A percentile compares a stretch with the other conserved stretches of the same genome.
These are phyloP conservation scores for Solanum etuberosum DNA, from an alignment of 257 asterid genomes.

Conservation along the genomic window DNA sequence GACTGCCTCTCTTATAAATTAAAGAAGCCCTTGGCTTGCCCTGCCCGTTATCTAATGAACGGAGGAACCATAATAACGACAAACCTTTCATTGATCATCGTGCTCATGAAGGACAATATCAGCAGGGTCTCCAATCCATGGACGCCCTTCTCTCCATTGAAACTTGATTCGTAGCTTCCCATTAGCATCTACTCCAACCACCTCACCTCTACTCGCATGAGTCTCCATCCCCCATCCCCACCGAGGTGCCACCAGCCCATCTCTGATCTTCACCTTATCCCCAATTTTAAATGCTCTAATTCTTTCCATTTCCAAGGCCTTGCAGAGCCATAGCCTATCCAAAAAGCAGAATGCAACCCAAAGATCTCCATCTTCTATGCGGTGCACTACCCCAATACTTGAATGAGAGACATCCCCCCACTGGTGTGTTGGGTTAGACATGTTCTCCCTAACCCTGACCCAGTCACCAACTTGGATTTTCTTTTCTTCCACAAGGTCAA, in stretches of 20 bases:
- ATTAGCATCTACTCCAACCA: constrained; percentile 90
- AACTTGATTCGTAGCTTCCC: constrained; percentile 91
- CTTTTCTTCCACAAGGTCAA: constrained; percentile 63
- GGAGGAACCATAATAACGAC: neutral
- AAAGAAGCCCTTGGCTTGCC: neutral
- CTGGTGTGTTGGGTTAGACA: constrained; percentile 64
- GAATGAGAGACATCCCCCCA: constrained; percentile 79
- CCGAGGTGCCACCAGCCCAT: constrained; percentile 70
- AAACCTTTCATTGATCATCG: neutral
- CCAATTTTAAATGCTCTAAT: constrained; percentile 54
- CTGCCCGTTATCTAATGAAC: neutral
- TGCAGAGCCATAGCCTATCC: constrained; percentile 88
- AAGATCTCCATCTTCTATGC: constrained; percentile 68
- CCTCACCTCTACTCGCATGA: constrained; percentile 80
- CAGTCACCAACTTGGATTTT: constrained; percentile 58
- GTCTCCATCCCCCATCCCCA: constrained; percentile 99
- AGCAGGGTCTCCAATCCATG: constrained; percentile 98
- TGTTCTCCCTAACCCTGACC: constrained; percentile 61
- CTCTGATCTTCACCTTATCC: constrained; percentile 78
- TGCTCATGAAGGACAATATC: constrained; percentile 63
- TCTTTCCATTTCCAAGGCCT: constrained; percentile 64
- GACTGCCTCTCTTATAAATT: neutral
- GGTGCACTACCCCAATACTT: constrained; percentile 90
- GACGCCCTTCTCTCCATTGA: constrained; percentile 88
- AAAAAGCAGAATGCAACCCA: constrained; percentile 91